These are phyloP conservation scores for Xylaria sp. DNA, from an alignment of 2,329 filamentous ascomycete genomes.

Conservation along the genomic window DNA sequence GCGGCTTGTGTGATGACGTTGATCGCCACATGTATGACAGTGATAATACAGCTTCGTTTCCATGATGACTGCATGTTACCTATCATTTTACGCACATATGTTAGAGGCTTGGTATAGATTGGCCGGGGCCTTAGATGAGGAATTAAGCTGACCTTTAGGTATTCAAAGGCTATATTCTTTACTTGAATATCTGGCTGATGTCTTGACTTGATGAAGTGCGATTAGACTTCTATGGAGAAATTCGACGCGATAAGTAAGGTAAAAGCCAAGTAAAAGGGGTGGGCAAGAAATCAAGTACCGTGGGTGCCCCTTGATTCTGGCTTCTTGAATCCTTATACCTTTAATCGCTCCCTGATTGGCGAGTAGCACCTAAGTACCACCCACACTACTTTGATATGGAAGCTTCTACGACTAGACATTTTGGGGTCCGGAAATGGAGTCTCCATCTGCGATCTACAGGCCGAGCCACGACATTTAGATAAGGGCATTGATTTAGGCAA, in stretches of 20 bases:
- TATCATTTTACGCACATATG: neutral
- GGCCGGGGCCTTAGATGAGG: neutral
- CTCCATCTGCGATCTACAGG: slow-evolving; percentile 4
- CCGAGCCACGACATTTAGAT: neutral
- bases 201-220: neutral
- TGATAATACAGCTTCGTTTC: neutral
- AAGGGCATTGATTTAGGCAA: neutral
- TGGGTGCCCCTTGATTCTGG: neutral
- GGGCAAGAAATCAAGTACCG: neutral
- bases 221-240: neutral
- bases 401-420: neutral
- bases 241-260: neutral
- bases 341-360: neutral
- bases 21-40: neutral
- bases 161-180: neutral
- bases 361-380: neutral
- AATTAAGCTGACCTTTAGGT: neutral
- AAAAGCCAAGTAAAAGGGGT: neutral
- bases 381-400: neutral
- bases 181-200: neutral
- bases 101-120: neutral
- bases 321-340: neutral
- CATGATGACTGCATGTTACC: neutral
- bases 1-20: neutral
- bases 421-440: neutral